Evolutionary conservation across 1,139 yeast genomes (phyloP).

Genomic region (Candida mesenterica): DNA sequence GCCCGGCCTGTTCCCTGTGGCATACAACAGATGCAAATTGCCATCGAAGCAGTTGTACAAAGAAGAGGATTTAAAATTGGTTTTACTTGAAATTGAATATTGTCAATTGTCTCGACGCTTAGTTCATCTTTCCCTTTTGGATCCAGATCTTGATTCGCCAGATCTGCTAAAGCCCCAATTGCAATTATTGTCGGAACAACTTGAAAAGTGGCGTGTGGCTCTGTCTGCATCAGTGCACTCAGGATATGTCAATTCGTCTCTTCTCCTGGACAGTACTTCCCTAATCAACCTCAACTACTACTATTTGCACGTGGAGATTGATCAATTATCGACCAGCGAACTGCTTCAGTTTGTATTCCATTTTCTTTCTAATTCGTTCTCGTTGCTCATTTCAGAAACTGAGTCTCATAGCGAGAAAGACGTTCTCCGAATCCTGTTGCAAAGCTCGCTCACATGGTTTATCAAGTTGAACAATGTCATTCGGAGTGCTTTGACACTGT

Average conservation of each 20-base stretch:
- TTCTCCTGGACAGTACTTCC: conserved; percentile 33
- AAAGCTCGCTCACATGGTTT: conserved; percentile 30
- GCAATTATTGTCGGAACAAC: conserved; percentile 21
- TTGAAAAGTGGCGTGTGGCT: conserved; percentile 39
- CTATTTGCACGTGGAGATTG: conserved; percentile 40
- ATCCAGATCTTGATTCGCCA: no score
- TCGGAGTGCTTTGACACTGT: conserved; percentile 26
- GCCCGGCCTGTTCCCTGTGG: conserved; percentile 37
- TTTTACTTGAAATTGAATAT: conserved; percentile 22
- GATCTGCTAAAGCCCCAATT: no score
- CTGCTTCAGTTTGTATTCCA: conserved; percentile 43
- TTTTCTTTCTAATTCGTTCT: conserved; percentile 41
- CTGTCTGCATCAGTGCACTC: conserved; percentile 29
- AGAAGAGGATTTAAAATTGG: conserved; percentile 21
- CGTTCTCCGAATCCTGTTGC: conserved; percentile 12
- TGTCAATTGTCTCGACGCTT: conserved; percentile 2
- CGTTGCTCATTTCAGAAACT: conserved; percentile 31
- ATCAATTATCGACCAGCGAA: conserved; percentile 38
- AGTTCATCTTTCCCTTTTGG: not conserved
- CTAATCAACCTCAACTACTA: conserved; percentile 38
- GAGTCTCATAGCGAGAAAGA: conserved; percentile 10
- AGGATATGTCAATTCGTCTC: conserved; percentile 22
- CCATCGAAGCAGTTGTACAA: conserved; percentile 12
- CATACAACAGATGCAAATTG: conserved; percentile 16
- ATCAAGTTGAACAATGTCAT: conserved; percentile 38